These are phyloP conservation scores for Paecilomyces variotii DNA, from an alignment of 2,329 filamentous ascomycete species.

Conservation along the genomic window DNA sequence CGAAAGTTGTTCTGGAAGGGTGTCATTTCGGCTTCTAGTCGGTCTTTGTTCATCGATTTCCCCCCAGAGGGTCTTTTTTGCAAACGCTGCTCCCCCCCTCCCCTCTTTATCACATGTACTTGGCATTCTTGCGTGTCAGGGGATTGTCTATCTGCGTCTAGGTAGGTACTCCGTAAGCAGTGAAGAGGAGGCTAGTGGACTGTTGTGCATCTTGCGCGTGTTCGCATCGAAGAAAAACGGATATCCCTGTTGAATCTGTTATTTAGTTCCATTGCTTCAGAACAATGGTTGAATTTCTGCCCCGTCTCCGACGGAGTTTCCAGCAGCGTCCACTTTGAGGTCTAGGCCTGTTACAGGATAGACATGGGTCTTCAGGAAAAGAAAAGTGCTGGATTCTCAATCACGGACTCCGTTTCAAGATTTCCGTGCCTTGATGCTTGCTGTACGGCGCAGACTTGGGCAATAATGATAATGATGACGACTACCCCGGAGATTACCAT, in stretches of 20 bases:
- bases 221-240: background rate
- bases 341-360: background rate
- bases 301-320: background rate
- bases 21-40: background rate
- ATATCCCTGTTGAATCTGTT: background rate
- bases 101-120: background rate
- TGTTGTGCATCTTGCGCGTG: background rate
- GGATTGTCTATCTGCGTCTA: background rate
- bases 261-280: too few relatives aligned
- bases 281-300: too few relatives aligned
- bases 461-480: too few relatives aligned
- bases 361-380: background rate
- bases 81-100: too few relatives aligned
- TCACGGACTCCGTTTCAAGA: background rate
- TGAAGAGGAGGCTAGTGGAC: background rate
- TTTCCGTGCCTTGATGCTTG: background rate
- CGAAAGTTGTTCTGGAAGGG: background rate
- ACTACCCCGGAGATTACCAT: too few relatives aligned
- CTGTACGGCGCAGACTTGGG: too few relatives aligned
- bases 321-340: background rate
- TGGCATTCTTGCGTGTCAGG: background rate
- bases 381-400: too few relatives aligned
- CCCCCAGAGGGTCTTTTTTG: background rate
- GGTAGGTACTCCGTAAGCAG: background rate
- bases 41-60: too few relatives aligned